Evolutionary conservation across 1,284 basidiomycete genomes (phyloP).

Genomic region (Cutaneotrichosporon sp.): DNA sequence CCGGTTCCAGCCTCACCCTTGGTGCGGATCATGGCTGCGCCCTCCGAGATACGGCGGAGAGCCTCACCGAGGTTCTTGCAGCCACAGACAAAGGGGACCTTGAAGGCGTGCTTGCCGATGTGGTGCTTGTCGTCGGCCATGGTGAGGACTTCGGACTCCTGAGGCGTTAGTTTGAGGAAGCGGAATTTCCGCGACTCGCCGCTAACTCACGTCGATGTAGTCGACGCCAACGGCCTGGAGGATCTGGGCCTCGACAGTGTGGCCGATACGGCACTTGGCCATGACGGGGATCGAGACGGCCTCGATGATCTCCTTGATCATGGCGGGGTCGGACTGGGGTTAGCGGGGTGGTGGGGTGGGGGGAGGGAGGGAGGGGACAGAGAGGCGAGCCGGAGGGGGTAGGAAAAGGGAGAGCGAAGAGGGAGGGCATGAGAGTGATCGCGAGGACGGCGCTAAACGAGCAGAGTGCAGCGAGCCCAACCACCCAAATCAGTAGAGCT

Average conservation of each 20-base stretch:
- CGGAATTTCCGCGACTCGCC: not conserved
- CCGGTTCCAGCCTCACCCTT: slow-evolving; percentile 98
- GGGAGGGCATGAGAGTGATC: too few species aligned
- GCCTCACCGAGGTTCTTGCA: slow-evolving; percentile 73
- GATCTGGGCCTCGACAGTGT: slow-evolving; percentile 97
- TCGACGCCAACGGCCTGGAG: slow-evolving; percentile 92
- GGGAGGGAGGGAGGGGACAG: not conserved
- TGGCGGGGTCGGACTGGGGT: slow-evolving; percentile 80
- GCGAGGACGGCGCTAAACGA: too few species aligned
- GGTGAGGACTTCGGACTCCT: slow-evolving; percentile 89
- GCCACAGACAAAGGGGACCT: slow-evolving; percentile 66
- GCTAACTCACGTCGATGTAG: slow-evolving; percentile 72
- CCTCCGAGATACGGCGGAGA: slow-evolving; percentile 92
- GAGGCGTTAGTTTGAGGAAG: not conserved
- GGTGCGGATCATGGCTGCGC: slow-evolving; percentile 91
- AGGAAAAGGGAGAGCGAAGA: not conserved
- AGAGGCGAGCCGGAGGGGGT: not conserved
- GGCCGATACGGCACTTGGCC: slow-evolving; percentile 75
- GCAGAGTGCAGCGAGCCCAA: too few species aligned
- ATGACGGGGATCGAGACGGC: slow-evolving; percentile 78
- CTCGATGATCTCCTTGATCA: slow-evolving; percentile 95
- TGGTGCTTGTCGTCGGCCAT: slow-evolving; percentile 85
- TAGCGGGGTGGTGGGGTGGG: slow-evolving; percentile 4
- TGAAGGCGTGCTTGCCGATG: slow-evolving; percentile 83
- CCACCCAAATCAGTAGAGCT: too few species aligned